phyloP scores from a whole-genome alignment of 768 basidiomycete species.

The Leccinum obscurum region DNA sequence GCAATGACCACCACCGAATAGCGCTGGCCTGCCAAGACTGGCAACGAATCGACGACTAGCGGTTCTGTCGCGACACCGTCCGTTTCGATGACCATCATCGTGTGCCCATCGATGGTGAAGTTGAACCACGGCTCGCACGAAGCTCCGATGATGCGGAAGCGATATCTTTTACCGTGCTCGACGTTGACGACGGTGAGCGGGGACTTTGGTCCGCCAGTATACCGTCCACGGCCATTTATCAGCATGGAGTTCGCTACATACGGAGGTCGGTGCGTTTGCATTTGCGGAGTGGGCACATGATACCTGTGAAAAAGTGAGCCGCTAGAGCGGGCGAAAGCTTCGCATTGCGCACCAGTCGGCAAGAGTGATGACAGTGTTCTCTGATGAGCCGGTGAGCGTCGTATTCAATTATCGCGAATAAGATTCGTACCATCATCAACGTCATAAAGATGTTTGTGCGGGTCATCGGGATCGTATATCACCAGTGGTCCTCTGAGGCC shows the following conservation, averaged over 20 bases:
- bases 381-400: conserved; percentile 11
- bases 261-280: background rate
- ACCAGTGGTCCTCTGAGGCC: conserved; percentile 33
- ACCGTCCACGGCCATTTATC: conserved; percentile 42
- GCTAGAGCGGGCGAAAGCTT: conserved; percentile 30
- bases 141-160: conserved; percentile 38
- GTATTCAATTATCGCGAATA: background rate
- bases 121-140: conserved; percentile 35
- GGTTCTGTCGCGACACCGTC: conserved; percentile 43
- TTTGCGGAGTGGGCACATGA: conserved; percentile 17
- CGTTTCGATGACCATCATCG: conserved; percentile 40
- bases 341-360: conserved; percentile 19
- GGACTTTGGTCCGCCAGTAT: conserved; percentile 22
- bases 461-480: conserved; percentile 45
- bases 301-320: conserved; percentile 14
- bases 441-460: conserved; percentile 39
- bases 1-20: conserved; percentile 48
- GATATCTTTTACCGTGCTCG: conserved; percentile 35
- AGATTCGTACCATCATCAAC: conserved; percentile 40
- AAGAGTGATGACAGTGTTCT: conserved; percentile 46
- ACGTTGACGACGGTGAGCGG: conserved; percentile 37
- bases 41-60: conserved; percentile 37
- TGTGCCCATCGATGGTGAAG: conserved; percentile 29
- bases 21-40: conserved; percentile 42
- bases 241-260: conserved; percentile 31